Evolutionary conservation across 2,329 filamentous ascomycete species (phyloP), one percentile per base, ranked within the genome.

Genomic region (Pseudocercospora pini-densiflorae): DNA sequence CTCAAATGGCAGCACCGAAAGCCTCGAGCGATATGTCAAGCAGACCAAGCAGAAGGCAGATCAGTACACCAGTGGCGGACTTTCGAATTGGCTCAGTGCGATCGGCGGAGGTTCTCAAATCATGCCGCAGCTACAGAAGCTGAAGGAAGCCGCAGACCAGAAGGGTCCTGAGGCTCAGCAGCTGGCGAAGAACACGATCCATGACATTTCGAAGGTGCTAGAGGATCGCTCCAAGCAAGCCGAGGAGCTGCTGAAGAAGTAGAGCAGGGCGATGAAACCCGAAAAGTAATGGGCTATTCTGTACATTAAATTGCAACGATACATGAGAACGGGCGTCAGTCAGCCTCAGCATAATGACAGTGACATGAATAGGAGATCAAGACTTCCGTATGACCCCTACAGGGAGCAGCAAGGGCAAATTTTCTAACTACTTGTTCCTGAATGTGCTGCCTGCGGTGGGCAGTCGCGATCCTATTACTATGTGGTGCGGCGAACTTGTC

Each of bases 131-230:
- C 76, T 93, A 62, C 81, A 87, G 73, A 84, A 91, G 72, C 77
- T 93, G 62, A 83, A 87, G 70, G 83, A 90, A 68, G 82, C 90
- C 14, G 88, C 88, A 0, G 82, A 89, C 72, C 88, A 91, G 80
- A 88, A 91, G 76, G 88, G 87, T 59, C 83, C 88, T 5, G 89
- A 93, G 77, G 90, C 89, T 2, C 86, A 92, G 81, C 86, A 88
- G 78, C 81, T 93, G 43, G 77, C 91, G 60, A 88, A 88, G 79
- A 89, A 91, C 75, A 90, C 90, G 0, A 81, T 58, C 58, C 84
- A 89, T 53, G 89, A 92, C 77, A 80, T 92, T 55, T 83, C 85
- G 76, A 82, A 89, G 77, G 84, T 92, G 31, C 80, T 92, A 49
- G 86, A 89, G 77, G 86, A 87, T 76, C 85, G 86, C 79, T 81